Base-by-base conservation (phyloP, 1,139 yeast species). In the Suhomyces guaymorum region DNA sequence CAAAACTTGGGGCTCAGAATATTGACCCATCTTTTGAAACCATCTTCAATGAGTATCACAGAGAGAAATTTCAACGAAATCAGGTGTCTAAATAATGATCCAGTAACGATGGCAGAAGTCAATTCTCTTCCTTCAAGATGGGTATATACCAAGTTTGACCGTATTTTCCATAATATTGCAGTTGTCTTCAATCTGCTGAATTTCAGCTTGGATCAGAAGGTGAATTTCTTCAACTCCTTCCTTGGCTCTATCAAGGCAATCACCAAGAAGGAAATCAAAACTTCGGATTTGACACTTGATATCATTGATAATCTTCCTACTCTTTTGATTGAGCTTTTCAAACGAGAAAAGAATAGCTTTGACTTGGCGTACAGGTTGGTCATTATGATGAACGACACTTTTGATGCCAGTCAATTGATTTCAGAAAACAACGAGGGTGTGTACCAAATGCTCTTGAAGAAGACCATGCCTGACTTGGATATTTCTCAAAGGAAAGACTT, bases 51-150 rank as follows among this genome's bases (percentile, higher is more conserved):
- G 20, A 50, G 52, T 1, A 35, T 47, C 8, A 50, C 46, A 9
- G 66, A 55, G 6, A 49, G 48, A 18, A 46, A 46, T 11, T 61
- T 50, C 39, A 58, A 49, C 33, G 59, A 58, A 10, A 41, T 61
- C 12, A 50, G 70, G 28, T 61, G 71, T 33, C 54, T 68, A 24
- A 54, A 67, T 6, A 59, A 51, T 32, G 73, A 67, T 2, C 55
- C 60, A 0, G 43, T 69, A 0, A 31, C 47, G 1, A 33, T 65
- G 5, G 36, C 37, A 11, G 73, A 70, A 29, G 52, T 70, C 14
- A 53, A 52, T 37, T 48, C 70, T 0, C 37, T 69, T 14, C 58
- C 59, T 15, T 46, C 63, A 1, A 52, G 59, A 39, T 70, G 74
- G 75, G 53, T 62, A 1, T 58, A 49, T 33, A 33, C 52, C 2